These are phyloP conservation scores for Capsicum baccatum DNA, from an alignment of 257 asterid genomes.

Conservation along the genomic window DNA sequence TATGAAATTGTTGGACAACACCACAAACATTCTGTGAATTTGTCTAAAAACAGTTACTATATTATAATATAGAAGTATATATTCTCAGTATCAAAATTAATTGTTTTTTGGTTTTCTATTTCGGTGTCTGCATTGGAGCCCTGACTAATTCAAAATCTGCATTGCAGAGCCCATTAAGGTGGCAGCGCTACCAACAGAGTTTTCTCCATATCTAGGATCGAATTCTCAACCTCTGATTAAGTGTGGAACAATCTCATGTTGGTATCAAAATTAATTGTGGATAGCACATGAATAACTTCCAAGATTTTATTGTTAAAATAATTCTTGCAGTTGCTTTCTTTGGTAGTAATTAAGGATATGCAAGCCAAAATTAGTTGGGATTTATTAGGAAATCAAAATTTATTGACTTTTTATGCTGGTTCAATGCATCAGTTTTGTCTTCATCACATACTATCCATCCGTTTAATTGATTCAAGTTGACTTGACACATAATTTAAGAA, in stretches of 20 bases:
- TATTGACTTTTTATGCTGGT: not conserved
- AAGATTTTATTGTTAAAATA: slow-evolving; percentile 8
- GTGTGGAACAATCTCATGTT: too few species aligned
- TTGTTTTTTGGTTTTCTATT: not conserved
- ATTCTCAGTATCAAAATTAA: slow-evolving; percentile 8
- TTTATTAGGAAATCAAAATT: not conserved
- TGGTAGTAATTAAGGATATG: slow-evolving; percentile 4
- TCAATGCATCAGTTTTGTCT: slow-evolving; percentile 9
- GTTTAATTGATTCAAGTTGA: too few species aligned
- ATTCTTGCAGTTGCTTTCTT: not conserved
- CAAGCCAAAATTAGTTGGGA: slow-evolving; percentile 14
- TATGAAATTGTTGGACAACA: slow-evolving; percentile 21
- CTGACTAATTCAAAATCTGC: too few species aligned
- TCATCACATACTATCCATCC: too few species aligned
- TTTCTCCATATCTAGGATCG: too few species aligned
- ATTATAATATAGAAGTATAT: slow-evolving; percentile 7
- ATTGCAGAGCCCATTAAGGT: too few species aligned
- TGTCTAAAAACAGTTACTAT: not conserved
- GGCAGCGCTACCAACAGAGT: too few species aligned
- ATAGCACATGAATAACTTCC: slow-evolving; percentile 26
- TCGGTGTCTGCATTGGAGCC: too few species aligned
- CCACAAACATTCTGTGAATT: not conserved
- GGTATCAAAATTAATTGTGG: not conserved
- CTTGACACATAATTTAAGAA: too few species aligned
- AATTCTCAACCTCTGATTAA: too few species aligned